Evolutionary conservation across 345 rosid genomes (phyloP).

Genomic region (Populus ilicifolia): DNA sequence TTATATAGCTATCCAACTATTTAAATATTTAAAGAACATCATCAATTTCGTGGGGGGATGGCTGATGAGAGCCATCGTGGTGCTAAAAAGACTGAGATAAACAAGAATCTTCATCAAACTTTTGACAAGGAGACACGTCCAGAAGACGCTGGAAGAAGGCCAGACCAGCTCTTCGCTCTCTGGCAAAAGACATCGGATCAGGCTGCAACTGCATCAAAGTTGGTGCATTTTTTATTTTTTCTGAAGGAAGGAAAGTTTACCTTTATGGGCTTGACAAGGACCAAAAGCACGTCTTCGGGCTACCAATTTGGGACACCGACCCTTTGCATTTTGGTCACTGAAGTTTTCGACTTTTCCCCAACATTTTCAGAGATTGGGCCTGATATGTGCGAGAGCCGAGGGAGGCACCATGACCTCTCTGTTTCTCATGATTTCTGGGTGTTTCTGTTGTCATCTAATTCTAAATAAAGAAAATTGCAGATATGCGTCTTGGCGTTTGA

Average conservation of each 20-base stretch:
- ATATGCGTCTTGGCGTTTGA: too few relatives aligned
- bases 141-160: background rate
- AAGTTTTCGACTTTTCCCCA: background rate
- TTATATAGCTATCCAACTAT: too few relatives aligned
- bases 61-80: background rate
- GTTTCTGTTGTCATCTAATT: background rate
- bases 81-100: background rate
- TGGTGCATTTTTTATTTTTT: background rate
- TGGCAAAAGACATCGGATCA: background rate
- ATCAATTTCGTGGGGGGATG: background rate
- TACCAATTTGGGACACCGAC: background rate
- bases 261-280: background rate
- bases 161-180: background rate
- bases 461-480: too few relatives aligned
- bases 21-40: too few relatives aligned
- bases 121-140: background rate
- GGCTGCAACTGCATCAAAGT: background rate
- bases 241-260: background rate
- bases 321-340: background rate
- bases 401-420: background rate
- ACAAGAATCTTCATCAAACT: background rate
- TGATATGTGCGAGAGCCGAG: background rate
- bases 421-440: background rate
- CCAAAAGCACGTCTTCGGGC: background rate
- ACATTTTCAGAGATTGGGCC: background rate